A percentile compares a stretch with the other conserved stretches of the same genome.
phyloP scores from a whole-genome alignment of 2,329 filamentous ascomycete genomes.

The Sporothrix pseudoabietina region DNA sequence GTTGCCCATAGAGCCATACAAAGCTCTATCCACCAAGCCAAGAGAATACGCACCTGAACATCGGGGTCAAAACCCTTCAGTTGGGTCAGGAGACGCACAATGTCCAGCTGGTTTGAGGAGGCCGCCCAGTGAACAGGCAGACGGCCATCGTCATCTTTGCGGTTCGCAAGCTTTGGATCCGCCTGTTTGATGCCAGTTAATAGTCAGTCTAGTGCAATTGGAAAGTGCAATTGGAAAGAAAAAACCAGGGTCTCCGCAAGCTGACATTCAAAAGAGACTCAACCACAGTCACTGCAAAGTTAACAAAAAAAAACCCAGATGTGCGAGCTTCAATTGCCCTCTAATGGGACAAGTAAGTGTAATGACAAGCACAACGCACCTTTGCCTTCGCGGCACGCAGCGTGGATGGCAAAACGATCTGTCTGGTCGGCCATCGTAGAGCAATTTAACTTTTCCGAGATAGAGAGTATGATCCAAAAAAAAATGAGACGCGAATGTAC shows the following conservation, averaged over 20 bases:
- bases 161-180: conserved; percentile 73
- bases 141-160: conserved; percentile 81
- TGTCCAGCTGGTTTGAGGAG: conserved; percentile 76
- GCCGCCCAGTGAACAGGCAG: conserved; percentile 93
- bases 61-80: conserved; percentile 79
- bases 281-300: conserved; percentile 51
- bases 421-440: conserved; percentile 28
- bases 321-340: background rate
- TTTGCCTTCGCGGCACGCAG: conserved; percentile 81
- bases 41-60: conserved; percentile 59
- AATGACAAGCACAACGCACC: conserved; percentile 54
- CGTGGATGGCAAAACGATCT: conserved; percentile 77
- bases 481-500: background rate
- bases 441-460: background rate
- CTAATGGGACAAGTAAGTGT: no score
- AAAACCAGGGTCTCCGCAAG: background rate
- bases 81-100: conserved; percentile 71
- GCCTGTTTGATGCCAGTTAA: conserved; percentile 53
- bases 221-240: background rate
- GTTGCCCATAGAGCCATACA: background rate
- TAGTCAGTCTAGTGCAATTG: background rate
- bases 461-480: background rate
- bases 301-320: background rate
- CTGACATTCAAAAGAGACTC: conserved; percentile 60
- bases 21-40: background rate